Evolutionary conservation across 1,284 basidiomycete species (phyloP), one percentile per base, ranked within the genome.

Genomic region (Apiotrichum porosum): DNA sequence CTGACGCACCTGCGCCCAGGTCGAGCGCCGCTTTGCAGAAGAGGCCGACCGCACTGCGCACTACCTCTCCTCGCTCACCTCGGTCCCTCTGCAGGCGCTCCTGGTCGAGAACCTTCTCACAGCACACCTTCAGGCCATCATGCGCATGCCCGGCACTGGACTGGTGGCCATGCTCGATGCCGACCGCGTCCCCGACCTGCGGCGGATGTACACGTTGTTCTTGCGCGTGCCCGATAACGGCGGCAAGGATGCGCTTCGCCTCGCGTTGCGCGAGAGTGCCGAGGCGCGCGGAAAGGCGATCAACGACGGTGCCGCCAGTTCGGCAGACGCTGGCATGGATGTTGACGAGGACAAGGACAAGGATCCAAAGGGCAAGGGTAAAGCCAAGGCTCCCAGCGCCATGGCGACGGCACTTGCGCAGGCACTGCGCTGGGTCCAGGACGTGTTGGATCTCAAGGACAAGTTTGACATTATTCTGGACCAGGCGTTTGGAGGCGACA

Each of bases 381-480:
- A 82, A 58, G 78, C 77, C 6, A 80, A 78, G 44, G 68, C 56
- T 10, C 61, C 63, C 9, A 51, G 51, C n/a, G 49, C 62, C 0
- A 52, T 57, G 10, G 57, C 57, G 15, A 57, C 51, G 8, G 68
- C 71, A 0, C 62, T 76, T 4, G 69, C 66, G 10, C 61, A 74
- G 9, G 95, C 94, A 1, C 76, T 97, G 46, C 85, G 84, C 66
- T 99, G 95, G 95, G 94, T 98, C 0, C 85, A 95, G 71, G 85
- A 89, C 58, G 87, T 97, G 9, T 77, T 98, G 10, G 82, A 85
- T 53, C 77, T 98, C 51, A 97, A 97, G 73, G 89, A 94, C 73
- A 88, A 83, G 65, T 91, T 97, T 65, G 90, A 97, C 61, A 64
- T 63, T 10, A 72, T 95, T 9, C 85, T 91, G 79, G 79, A 75